Evolutionary conservation across 306 rosid species (phyloP), one percentile per base, ranked within the genome.

Genomic region (Dalbergia oliveri): DNA sequence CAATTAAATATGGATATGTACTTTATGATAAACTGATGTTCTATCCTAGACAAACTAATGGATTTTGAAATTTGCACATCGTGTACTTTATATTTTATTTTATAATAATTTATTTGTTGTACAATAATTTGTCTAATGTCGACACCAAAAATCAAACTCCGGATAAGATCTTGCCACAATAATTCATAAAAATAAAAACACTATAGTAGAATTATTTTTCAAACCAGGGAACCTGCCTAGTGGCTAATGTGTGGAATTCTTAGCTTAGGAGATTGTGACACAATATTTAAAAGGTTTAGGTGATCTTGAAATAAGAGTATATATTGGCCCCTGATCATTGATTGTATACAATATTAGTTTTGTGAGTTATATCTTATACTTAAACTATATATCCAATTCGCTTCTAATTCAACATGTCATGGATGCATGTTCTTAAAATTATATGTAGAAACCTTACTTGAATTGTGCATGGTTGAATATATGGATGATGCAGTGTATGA

Each of bases 401-500:
- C 10, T 70, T 70, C 9, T 37, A 51, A n/a, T n/a, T n/a, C n/a
- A n/a, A 70, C 33, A 26, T 49, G 45, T 69, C 5, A 49, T 6
- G 11, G 16, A 18, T 56, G 23, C 62, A 56, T 16, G 62, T 56
- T 56, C 31, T 56, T 56, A 56, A 19, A 56, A 18, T 53, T 16
- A 53, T 53, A 53, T 53, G 5, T 59, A 43, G 14, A 66, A 53
- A 54, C 47, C 18, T 41, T 19, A 39, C 2, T 54, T 56, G 66
- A 66, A 35, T 53, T 19, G 34, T 7, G 7, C 21, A 53, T 50
- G 39, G 23, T 39, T 41, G 33, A 26, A 72, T 63, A 16, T 23
- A 14, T 72, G 33, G 7, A 37, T 37, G 45, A 8, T 80, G 88
- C 79, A 88, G 97, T 82, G 26, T 90, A 92, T 51, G 94, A 92